Evolutionary conservation across 176 grass and related monocot species (phyloP).

Genomic region (Oryza brachyantha): DNA sequence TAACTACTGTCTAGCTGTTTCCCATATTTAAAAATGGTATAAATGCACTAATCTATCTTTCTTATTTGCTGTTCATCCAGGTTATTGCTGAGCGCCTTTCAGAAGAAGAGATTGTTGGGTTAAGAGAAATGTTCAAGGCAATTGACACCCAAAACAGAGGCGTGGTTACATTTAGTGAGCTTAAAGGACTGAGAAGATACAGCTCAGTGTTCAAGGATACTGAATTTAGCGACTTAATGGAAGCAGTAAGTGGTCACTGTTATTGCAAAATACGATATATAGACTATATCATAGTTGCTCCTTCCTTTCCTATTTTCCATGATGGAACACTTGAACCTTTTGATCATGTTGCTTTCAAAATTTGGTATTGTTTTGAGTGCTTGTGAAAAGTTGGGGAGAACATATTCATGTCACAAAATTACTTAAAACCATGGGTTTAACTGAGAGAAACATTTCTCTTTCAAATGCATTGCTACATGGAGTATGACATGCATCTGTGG

Average conservation of each 20-base stretch:
- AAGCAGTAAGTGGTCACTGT: conserved; percentile 50
- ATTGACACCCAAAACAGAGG: conserved; percentile 47
- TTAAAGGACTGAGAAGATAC: conserved; percentile 60
- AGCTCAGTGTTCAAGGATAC: conserved; percentile 42
- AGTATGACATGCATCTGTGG: background rate
- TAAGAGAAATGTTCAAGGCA: conserved; percentile 61
- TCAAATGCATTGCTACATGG: background rate
- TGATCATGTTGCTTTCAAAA: background rate
- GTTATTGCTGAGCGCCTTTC: conserved; percentile 59
- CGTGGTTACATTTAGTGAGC: conserved; percentile 52
- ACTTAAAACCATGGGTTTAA: background rate
- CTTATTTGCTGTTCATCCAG: conserved; percentile 20
- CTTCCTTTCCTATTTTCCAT: background rate
- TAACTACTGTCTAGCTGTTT: background rate
- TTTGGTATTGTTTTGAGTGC: background rate
- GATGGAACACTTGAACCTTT: background rate
- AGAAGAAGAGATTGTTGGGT: conserved; percentile 63
- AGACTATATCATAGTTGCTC: background rate
- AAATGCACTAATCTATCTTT: background rate
- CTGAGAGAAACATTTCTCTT: background rate
- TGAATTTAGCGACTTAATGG: conserved; percentile 47
- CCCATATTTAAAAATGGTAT: background rate
- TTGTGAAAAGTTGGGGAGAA: background rate
- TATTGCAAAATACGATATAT: background rate
- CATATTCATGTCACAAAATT: background rate